phyloP scores from a whole-genome alignment of 163 green algal species.

The Trebouxiophyceae sp. region DNA sequence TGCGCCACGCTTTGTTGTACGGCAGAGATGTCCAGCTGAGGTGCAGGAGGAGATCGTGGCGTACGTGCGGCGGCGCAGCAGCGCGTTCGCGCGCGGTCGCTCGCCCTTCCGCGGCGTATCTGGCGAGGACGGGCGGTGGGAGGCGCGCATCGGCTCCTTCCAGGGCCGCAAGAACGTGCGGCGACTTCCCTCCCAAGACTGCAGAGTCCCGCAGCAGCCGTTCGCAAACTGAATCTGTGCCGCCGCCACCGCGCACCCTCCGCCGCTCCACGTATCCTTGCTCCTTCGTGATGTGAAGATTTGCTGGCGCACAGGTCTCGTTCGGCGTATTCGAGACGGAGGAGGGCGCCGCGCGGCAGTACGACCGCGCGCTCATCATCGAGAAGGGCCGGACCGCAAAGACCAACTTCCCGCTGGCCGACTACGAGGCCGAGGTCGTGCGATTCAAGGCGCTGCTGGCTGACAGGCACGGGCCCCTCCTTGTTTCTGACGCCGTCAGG shows the following conservation, averaged over 20 bases:
- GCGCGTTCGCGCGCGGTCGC: slow-evolving; percentile 49
- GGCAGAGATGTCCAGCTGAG: too few species aligned
- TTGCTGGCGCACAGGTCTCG: slow-evolving; percentile 60
- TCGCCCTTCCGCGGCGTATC: slow-evolving; percentile 55
- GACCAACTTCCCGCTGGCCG: slow-evolving; percentile 56
- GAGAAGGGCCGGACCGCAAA: slow-evolving; percentile 48
- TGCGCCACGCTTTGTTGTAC: too few species aligned
- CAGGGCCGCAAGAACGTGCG: slow-evolving; percentile 55
- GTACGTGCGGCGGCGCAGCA: slow-evolving; percentile 42
- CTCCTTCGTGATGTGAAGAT: too few species aligned
- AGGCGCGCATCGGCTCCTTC: slow-evolving; percentile 60
- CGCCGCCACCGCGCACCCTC: too few species aligned
- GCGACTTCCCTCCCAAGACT: too few species aligned
- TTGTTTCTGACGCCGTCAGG: too few species aligned
- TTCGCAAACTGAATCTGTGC: too few species aligned
- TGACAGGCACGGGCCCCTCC: slow-evolving; percentile 9
- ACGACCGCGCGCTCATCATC: slow-evolving; percentile 61
- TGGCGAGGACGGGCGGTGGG: slow-evolving; percentile 52
- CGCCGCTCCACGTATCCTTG: too few species aligned
- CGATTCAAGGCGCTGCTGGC: slow-evolving; percentile 22
- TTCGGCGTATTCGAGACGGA: slow-evolving; percentile 58
- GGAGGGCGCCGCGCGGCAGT: slow-evolving; percentile 51
- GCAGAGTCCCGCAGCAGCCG: too few species aligned
- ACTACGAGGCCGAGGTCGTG: slow-evolving; percentile 45
- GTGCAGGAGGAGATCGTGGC: slow-evolving; percentile 55